phyloP scores from a whole-genome alignment of 1,284 basidiomycete species.

The Bothia castanella region DNA sequence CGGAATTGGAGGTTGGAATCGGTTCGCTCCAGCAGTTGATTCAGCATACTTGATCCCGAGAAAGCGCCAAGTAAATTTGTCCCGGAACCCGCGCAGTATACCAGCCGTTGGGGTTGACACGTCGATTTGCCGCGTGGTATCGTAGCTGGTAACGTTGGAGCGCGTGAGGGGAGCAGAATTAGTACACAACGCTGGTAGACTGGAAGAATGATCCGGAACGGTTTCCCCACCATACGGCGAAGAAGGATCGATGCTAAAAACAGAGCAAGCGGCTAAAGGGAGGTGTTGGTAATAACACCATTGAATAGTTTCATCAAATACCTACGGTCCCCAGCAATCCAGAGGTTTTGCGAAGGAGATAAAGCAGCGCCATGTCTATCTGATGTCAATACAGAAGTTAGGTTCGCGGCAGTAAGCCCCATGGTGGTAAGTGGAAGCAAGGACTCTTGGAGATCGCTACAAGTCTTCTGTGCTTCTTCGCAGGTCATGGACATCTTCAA shows the following conservation, averaged over 20 bases:
- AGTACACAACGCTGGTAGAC: constrained; percentile 13
- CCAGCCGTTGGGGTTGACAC: constrained; percentile 15
- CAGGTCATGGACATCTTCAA: constrained; percentile 14
- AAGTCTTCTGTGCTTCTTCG: constrained; percentile 6
- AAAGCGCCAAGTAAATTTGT: constrained; percentile 19
- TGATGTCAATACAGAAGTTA: constrained; percentile 11
- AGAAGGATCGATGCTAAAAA: constrained; percentile 7
- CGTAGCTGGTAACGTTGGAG: constrained; percentile 20
- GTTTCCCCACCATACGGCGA: no score
- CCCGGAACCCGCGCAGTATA: constrained; percentile 17
- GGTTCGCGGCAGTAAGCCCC: constrained; percentile 8
- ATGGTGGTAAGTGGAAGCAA: constrained; percentile 7
- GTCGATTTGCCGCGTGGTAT: constrained; percentile 16
- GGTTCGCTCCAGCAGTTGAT: constrained; percentile 4
- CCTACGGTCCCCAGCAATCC: constrained; percentile 9
- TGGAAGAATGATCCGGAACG: background rate
- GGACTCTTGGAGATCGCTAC: constrained; percentile 13
- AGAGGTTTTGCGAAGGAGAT: constrained; percentile 4
- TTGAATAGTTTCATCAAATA: background rate
- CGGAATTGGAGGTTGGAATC: constrained; percentile 15
- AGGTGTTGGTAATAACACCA: background rate
- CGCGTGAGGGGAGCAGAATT: constrained; percentile 20
- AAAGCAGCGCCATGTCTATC: constrained; percentile 11
- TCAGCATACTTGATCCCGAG: constrained; percentile 15
- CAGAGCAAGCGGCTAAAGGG: constrained; percentile 6